These are phyloP conservation scores for Psilocybe azurescens DNA, from an alignment of 768 basidiomycete species.

Conservation along the genomic window DNA sequence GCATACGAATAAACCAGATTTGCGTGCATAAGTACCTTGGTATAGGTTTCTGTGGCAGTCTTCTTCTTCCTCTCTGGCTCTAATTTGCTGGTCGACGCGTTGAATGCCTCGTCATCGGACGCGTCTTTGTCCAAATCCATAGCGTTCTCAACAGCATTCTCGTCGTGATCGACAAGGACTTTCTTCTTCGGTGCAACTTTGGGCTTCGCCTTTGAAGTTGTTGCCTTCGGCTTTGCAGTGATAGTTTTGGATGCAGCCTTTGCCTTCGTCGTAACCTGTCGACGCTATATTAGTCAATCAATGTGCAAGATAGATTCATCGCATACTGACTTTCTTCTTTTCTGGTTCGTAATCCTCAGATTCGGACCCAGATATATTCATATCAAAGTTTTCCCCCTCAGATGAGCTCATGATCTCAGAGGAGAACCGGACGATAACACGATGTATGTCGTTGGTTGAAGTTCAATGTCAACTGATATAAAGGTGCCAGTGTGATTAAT, in stretches of 20 bases:
- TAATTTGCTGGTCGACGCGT: conserved; percentile 29
- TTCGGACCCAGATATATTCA: conserved; percentile 65
- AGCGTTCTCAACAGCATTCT: conserved; percentile 59
- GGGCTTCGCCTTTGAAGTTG: conserved; percentile 51
- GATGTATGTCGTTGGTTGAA: conserved; percentile 1
- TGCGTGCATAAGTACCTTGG: conserved; percentile 61
- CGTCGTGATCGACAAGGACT: conserved; percentile 66
- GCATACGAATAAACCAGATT: conserved; percentile 1
- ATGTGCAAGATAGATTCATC: background rate
- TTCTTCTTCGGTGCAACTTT: conserved; percentile 73
- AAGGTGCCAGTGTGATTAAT: conserved; percentile 3
- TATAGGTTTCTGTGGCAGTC: conserved; percentile 89
- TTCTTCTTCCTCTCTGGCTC: conserved; percentile 68
- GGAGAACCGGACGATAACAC: background rate
- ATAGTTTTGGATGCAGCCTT: conserved; percentile 43
- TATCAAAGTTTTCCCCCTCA: conserved; percentile 70
- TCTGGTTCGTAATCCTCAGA: conserved; percentile 72
- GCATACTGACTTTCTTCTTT: conserved; percentile 58
- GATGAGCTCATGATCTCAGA: conserved; percentile 68
- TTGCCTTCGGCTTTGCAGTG: conserved; percentile 49
- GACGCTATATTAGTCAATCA: conserved; percentile 6
- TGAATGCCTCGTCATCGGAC: conserved; percentile 40
- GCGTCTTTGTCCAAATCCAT: too few relatives aligned
- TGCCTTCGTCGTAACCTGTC: conserved; percentile 32
- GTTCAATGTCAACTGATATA: background rate